Evolutionary conservation across 176 grass and related monocot genomes (phyloP).

Genomic region (Paspalum notatum): DNA sequence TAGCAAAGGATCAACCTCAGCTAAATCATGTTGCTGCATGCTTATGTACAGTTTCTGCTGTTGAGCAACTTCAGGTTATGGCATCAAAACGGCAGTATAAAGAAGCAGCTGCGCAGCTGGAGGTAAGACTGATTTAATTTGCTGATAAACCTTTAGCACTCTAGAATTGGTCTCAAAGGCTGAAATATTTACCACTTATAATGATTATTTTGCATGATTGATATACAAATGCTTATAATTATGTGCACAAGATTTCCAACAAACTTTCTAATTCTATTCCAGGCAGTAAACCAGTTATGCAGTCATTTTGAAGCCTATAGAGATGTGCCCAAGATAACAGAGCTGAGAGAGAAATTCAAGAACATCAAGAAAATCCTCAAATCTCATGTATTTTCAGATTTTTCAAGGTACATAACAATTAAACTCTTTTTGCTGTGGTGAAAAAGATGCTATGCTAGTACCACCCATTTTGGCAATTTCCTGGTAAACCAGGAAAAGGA

Average conservation of each 20-base stretch:
- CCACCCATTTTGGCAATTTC: not conserved
- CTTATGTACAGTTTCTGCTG: slow-evolving; percentile 80
- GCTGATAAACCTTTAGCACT: slow-evolving; percentile 17
- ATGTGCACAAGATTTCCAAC: not conserved
- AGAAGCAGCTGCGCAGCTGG: slow-evolving; percentile 95
- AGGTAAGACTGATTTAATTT: slow-evolving; percentile 59
- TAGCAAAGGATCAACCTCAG: not conserved
- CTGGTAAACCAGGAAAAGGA: slow-evolving; percentile 23
- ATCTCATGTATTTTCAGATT: slow-evolving; percentile 98
- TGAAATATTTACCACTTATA: not conserved
- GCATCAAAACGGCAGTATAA: slow-evolving; percentile 98
- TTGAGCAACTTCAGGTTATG: slow-evolving; percentile 99
- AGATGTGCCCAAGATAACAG: slow-evolving; percentile 97
- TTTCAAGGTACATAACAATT: slow-evolving; percentile 73
- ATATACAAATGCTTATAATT: not conserved
- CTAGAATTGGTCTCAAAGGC: slow-evolving; percentile 7
- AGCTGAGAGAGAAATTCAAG: slow-evolving; percentile 98
- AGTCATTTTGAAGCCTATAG: slow-evolving; percentile 98
- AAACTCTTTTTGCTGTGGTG: slow-evolving; percentile 9
- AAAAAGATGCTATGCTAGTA: not conserved
- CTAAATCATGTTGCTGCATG: slow-evolving; percentile 24
- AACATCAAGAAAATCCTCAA: slow-evolving; percentile 99
- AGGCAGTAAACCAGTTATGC: slow-evolving; percentile 98
- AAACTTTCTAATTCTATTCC: slow-evolving; percentile 28
- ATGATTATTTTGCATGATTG: slow-evolving; percentile 2